Percentiles rank a stretch among this genome's conserved stretches.
These are phyloP conservation scores for Linnemannia schmuckeri DNA, from an alignment of 192 early-diverging fungal genomes.

Conservation along the genomic window DNA sequence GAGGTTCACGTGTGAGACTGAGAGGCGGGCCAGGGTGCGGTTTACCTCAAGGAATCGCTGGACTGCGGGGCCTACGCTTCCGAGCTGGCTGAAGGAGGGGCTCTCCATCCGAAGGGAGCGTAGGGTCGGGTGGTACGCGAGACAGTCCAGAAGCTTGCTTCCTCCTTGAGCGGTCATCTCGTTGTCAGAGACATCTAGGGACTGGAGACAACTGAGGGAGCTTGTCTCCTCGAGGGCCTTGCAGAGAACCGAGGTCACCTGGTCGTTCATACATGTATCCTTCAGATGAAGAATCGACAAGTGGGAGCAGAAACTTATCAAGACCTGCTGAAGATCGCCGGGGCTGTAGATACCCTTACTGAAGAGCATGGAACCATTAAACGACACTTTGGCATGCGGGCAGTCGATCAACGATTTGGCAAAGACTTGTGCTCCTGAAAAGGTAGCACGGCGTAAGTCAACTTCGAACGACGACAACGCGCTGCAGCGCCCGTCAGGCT, in stretches of 20 bases:
- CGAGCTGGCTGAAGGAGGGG: constrained; percentile 21
- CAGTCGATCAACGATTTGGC: constrained; percentile 10
- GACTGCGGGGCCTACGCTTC: constrained; percentile 33
- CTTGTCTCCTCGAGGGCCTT: constrained; percentile 8
- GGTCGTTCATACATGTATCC: constrained; percentile 21
- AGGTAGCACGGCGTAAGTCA: constrained; percentile 22
- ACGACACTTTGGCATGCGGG: constrained; percentile 24
- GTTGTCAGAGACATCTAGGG: constrained; percentile 37
- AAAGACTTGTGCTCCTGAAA: constrained; percentile 15
- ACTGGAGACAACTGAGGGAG: constrained; percentile 7
- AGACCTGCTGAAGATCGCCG: background rate
- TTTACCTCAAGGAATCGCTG: constrained; percentile 33
- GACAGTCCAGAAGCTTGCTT: constrained; percentile 12
- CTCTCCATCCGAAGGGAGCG: constrained; percentile 30
- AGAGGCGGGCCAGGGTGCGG: constrained; percentile 17
- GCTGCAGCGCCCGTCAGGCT: background rate
- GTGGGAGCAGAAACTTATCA: constrained; percentile 14
- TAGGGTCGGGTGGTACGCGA: constrained; percentile 1
- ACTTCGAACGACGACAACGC: constrained; percentile 16
- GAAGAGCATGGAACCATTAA: constrained; percentile 24
- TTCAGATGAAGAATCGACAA: constrained; percentile 22
- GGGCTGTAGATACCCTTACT: background rate
- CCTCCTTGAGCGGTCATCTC: constrained; percentile 30
- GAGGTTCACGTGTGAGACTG: constrained; percentile 44
- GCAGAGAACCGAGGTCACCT: constrained; percentile 18